Evolutionary conservation across 495 filamentous ascomycete species (phyloP).

Genomic region (Penicillium cosmopolitanum): DNA sequence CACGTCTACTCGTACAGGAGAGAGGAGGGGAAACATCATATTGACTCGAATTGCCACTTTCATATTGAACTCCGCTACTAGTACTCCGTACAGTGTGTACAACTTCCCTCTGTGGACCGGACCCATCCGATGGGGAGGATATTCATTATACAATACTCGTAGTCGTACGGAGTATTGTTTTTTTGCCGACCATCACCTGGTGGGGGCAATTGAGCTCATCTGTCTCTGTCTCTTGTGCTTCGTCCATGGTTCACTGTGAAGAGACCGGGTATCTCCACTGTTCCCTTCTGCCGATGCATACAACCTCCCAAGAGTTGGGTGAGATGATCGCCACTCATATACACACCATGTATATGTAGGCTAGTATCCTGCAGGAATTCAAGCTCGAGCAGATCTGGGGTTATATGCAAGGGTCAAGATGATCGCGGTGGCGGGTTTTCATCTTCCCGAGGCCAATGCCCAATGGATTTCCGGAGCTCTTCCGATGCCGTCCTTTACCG

Average conservation of each 20-base stretch:
- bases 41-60: background rate
- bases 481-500: background rate
- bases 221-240: constrained; percentile 1
- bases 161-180: constrained; percentile 2
- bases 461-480: constrained; percentile 2
- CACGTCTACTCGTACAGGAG: too few species aligned
- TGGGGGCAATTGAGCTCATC: constrained; percentile 10
- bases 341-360: too few species aligned
- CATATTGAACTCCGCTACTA: too few species aligned
- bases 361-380: background rate
- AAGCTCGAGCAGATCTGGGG: constrained; percentile 26
- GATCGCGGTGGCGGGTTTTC: constrained; percentile 23
- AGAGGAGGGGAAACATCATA: background rate
- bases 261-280: constrained; percentile 12
- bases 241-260: constrained; percentile 17
- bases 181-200: constrained; percentile 5
- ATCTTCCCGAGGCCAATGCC: constrained; percentile 9
- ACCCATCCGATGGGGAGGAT: constrained; percentile 7
- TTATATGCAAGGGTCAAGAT: constrained; percentile 34
- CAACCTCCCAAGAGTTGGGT: background rate
- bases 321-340: background rate
- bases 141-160: constrained; percentile 5
- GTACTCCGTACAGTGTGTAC: background rate
- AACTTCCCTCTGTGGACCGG: background rate
- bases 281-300: constrained; percentile 10